Base-by-base conservation (phyloP, 768 basidiomycete genomes). In the Suillus placidus region DNA sequence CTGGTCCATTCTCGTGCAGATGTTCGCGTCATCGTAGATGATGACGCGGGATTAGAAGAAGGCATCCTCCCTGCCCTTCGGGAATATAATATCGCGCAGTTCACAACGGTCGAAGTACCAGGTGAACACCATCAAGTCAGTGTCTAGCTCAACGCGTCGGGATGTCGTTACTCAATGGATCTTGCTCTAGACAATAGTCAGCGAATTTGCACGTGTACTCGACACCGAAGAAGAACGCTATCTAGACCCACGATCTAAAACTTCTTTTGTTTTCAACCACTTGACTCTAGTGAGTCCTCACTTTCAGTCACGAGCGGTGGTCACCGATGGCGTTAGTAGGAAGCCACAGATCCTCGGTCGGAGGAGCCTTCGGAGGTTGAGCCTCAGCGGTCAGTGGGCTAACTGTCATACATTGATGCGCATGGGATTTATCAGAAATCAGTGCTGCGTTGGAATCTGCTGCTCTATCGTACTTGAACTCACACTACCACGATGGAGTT, bases 61-160 rank as follows among this genome's bases (percentile, higher is more conserved):
- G 90, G 91, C 52, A 85, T 97, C 60, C 82, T 88, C 0, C 92
- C 93, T 3, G 91, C 92, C 2, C 77, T 99, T 64, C 81, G 85
- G 60, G 84, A 92, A 66, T 98, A 98, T 79, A 97, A 98, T 73
- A 80, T 93, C 63, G 86, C 87, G 43, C 97, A 99, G 74, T 92
- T 95, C 75, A 91, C 89, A 35, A 87, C 91, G 30, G 92, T 93
- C 32, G 92, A 95, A 67, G 89, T 95, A n/a, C 90, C 90, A 6
- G 90, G 85, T 18, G 80, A 84, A 40, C 80, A 85, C 38, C 89
- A 97, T 78, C 89, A 91, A 81, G 96, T 93, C 74, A 62, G 84
- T 77, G 52, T 10, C 54, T 62, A 30, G 10, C 20, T 16, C 38
- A 23, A 23, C 1, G 18, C 18, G 14, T 26, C 65, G 51, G 10